A percentile compares a stretch with the other conserved stretches of the same genome.
Conservation (phyloP, 2,329 filamentous ascomycete species). For the Colletotrichum trifolii region DNA sequence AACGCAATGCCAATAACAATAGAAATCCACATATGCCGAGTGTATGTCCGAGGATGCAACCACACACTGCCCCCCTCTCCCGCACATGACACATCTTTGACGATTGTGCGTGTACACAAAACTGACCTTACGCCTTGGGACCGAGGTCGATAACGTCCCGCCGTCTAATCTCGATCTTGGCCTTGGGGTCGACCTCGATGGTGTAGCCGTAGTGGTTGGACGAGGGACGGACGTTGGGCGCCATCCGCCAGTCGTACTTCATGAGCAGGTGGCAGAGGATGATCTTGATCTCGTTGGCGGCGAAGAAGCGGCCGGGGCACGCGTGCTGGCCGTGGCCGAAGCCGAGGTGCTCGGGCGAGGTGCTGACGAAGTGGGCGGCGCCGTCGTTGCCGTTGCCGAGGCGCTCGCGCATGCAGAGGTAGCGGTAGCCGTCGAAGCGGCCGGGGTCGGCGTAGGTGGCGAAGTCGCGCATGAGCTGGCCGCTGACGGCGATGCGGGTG, state of each 20-base stretch:
- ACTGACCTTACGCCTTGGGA: slow-evolving; percentile 15
- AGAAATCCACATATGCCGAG: not conserved
- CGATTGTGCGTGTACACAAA: not conserved
- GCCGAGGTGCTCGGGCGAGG: slow-evolving; percentile 41
- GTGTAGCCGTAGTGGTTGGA: slow-evolving; percentile 23
- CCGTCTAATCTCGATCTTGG: slow-evolving; percentile 31
- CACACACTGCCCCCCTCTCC: no score
- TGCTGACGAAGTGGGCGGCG: slow-evolving; percentile 45
- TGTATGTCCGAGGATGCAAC: not conserved
- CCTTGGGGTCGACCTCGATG: slow-evolving; percentile 31
- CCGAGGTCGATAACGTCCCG: slow-evolving; percentile 23
- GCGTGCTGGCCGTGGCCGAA: slow-evolving; percentile 52
- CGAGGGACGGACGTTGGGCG: slow-evolving; percentile 11
- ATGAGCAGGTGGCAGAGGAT: slow-evolving; percentile 45
- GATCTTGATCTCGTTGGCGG: slow-evolving; percentile 50
- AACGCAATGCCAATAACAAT: slow-evolving; percentile 4
- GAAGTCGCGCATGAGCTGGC: slow-evolving; percentile 22
- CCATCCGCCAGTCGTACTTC: slow-evolving; percentile 44
- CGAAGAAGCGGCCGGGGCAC: slow-evolving; percentile 53
- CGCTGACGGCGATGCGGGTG: slow-evolving; percentile 27
- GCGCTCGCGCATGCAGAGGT: slow-evolving; percentile 30
- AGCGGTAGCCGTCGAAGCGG: slow-evolving; percentile 29
- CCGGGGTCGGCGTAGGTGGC: slow-evolving; percentile 22
- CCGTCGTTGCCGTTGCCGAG: slow-evolving; percentile 34
- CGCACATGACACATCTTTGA: no score